phyloP scores from a whole-genome alignment of 495 filamentous ascomycete species.

The Xylaria telfairii region DNA sequence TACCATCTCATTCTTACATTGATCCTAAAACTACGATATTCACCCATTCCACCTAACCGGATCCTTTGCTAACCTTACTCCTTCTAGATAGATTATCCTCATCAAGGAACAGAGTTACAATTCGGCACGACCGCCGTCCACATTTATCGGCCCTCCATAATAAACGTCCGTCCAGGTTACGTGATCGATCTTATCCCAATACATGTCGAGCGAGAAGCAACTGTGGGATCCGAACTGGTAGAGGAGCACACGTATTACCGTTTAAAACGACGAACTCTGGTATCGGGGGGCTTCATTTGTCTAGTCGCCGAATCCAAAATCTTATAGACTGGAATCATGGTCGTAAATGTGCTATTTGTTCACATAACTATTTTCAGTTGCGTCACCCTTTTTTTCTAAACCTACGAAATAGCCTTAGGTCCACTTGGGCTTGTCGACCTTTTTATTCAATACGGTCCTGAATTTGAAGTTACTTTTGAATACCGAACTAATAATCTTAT shows the following conservation, averaged over 20 bases:
- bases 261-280: background rate
- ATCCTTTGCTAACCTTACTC: background rate
- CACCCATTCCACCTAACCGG: no score
- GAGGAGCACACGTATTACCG: background rate
- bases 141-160: background rate
- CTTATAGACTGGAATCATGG: background rate
- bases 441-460: background rate
- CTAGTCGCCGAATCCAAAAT: background rate
- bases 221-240: background rate
- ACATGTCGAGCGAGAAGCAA: background rate
- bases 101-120: background rate
- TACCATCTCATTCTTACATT: background rate
- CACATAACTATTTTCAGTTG: background rate
- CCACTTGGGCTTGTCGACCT: background rate
- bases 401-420: background rate
- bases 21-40: no score
- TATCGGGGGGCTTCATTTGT: slow-evolving; percentile 1
- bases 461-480: background rate
- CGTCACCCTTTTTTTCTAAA: background rate
- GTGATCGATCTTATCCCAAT: slow-evolving; percentile 2
- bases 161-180: background rate
- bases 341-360: background rate
- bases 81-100: background rate
- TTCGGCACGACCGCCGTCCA: background rate
- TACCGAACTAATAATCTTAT: background rate